Conservation (phyloP, 805 yeast species). For the Saturnispora ahearnii region DNA sequence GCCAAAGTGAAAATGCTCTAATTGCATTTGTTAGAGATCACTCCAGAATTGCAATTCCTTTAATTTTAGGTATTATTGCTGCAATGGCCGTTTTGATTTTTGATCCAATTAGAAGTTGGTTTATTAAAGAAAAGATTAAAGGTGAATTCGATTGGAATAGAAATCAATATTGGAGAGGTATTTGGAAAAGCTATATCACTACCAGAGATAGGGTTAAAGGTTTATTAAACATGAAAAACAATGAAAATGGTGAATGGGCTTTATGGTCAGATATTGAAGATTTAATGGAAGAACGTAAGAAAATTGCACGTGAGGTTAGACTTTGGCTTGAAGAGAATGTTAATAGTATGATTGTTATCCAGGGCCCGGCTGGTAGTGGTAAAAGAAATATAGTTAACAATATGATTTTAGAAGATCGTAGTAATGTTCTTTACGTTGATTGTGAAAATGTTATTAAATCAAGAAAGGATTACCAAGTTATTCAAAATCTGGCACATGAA, state of each 20-base stretch:
- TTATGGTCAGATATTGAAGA: slow-evolving; percentile 20
- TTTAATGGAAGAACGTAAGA: slow-evolving; percentile 62
- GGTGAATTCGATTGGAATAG: slow-evolving; percentile 41
- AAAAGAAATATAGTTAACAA: slow-evolving; percentile 70
- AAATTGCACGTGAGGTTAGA: slow-evolving; percentile 56
- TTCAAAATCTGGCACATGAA: slow-evolving; percentile 61
- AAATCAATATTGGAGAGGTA: slow-evolving; percentile 23
- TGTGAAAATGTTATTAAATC: slow-evolving; percentile 71
- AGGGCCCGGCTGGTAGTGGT: slow-evolving; percentile 96
- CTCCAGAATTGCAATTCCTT: slow-evolving; percentile 74
- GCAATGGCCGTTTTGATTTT: slow-evolving; percentile 76
- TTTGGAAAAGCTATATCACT: slow-evolving; percentile 25
- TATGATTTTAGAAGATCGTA: slow-evolving; percentile 51
- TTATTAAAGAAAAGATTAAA: slow-evolving; percentile 64
- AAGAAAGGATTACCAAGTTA: slow-evolving; percentile 60
- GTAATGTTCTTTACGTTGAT: slow-evolving; percentile 60
- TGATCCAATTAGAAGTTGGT: slow-evolving; percentile 86
- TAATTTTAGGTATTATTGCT: slow-evolving; percentile 68
- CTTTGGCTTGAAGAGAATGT: slow-evolving; percentile 82
- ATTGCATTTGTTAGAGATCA: slow-evolving; percentile 59
- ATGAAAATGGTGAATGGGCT: slow-evolving; percentile 12
- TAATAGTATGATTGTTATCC: slow-evolving; percentile 81
- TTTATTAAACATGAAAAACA: slow-evolving; percentile 16
- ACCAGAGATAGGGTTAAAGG: slow-evolving; percentile 23
- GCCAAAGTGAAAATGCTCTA: slow-evolving; percentile 43